phyloP scores from a whole-genome alignment of 805 yeast genomes.

The Teunomyces stri region DNA sequence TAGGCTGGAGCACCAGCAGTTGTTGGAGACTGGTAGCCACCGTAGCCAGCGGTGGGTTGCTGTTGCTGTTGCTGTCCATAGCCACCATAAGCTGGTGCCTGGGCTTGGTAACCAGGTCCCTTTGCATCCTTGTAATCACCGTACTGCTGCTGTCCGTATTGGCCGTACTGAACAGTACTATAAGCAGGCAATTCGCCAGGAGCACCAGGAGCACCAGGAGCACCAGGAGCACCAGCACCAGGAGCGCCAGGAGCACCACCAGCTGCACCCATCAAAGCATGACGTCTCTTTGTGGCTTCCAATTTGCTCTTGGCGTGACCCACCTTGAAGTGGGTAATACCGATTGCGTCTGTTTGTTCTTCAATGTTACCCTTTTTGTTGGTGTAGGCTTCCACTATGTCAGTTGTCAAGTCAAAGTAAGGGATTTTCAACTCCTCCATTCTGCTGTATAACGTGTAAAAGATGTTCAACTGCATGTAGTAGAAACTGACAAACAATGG shows the following conservation, averaged over 20 bases:
- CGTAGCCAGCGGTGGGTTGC: constrained; percentile 14
- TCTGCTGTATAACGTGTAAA: constrained; percentile 84
- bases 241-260: constrained; percentile 13
- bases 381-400: constrained; percentile 75
- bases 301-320: constrained; percentile 85
- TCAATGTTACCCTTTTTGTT: constrained; percentile 88
- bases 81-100: constrained; percentile 12
- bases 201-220: constrained; percentile 16
- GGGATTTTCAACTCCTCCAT: constrained; percentile 98
- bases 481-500: constrained; percentile 93
- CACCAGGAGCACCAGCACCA: constrained; percentile 6
- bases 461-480: constrained; percentile 96
- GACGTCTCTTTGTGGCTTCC: constrained; percentile 78
- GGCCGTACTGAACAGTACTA: constrained; percentile 16
- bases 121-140: constrained; percentile 21
- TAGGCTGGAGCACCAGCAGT: constrained; percentile 11
- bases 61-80: constrained; percentile 11
- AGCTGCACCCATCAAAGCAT: constrained; percentile 43
- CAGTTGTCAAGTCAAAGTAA: constrained; percentile 83
- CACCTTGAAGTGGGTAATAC: constrained; percentile 85
- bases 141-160: constrained; percentile 16
- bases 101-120: constrained; percentile 13
- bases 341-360: constrained; percentile 83
- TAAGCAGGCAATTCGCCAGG: constrained; percentile 19
- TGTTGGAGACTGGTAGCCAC: constrained; percentile 11